Base-by-base conservation (phyloP, 2,329 filamentous ascomycete species). In the Penicillium olsonii region DNA sequence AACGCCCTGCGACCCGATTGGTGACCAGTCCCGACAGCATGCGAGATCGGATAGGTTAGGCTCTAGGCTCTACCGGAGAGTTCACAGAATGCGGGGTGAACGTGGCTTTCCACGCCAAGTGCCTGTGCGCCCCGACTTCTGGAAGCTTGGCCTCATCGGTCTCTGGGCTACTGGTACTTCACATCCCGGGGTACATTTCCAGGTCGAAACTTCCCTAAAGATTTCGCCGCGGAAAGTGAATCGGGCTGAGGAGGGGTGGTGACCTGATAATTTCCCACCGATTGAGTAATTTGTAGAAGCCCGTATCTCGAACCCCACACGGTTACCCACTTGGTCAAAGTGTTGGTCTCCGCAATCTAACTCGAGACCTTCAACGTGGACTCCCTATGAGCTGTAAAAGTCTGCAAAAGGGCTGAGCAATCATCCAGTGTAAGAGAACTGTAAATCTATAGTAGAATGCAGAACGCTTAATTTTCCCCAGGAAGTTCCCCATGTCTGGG, bases 91-190 rank as follows among this genome's bases (percentile, higher is more conserved):
- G 27, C 27, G 39, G 39, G 27, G 39, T 35, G 15, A 35, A 14
- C 18, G 2, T 41, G 18, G 14, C 11, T 20, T 18, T 35, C 15
- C 10, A 20, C 10, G 33, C 42, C 33, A 44, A 37, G 33, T 15
- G 31, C n/a, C 22, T 20, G 22, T 9, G 20, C 37, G 42, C 42
- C 5, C 33, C 42, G 9, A 17, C 39, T 19, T 14, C 29, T n/a
- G n/a, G 33, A 44, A 44, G 42, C 42, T 44, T 44, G 42, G 42
- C 42, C 8, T 43, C 9, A n/a, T n/a, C n/a, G n/a, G n/a, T n/a
- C n/a, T n/a, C n/a, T n/a, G n/a, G n/a, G n/a, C n/a, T n/a, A n/a
- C n/a, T n/a, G n/a, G n/a, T n/a, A n/a, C n/a, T n/a, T n/a, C n/a
- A n/a, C n/a, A n/a, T n/a, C n/a, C n/a, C n/a, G n/a, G n/a, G n/a